phyloP scores from a whole-genome alignment of 2,329 filamentous ascomycete genomes.

The Penicillium sp. region DNA sequence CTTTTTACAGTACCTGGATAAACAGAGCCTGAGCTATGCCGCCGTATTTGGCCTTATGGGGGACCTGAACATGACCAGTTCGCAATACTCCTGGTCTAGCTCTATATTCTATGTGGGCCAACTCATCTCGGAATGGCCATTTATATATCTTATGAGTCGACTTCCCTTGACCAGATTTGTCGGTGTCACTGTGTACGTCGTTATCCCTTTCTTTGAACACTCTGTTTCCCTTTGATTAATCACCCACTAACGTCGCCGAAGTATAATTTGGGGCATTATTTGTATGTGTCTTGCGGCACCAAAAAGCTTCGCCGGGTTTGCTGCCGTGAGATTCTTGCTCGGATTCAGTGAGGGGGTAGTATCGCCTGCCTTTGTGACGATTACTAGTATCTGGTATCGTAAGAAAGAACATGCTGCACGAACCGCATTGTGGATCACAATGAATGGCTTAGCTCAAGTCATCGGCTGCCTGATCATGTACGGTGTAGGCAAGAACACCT shows the following conservation, averaged over 20 bases:
- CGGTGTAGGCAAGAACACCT: conserved; percentile 48
- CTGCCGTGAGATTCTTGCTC: conserved; percentile 44
- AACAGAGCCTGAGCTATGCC: conserved; percentile 52
- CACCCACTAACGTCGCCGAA: conserved; percentile 10
- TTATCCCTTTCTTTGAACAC: background rate
- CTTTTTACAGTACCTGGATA: conserved; percentile 46
- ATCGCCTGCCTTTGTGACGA: conserved; percentile 48
- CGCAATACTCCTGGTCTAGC: conserved; percentile 52
- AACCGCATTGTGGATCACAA: conserved; percentile 41
- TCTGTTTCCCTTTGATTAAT: background rate
- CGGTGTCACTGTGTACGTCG: conserved; percentile 46
- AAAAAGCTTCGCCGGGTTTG: conserved; percentile 41
- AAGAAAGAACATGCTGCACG: conserved; percentile 34
- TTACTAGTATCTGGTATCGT: conserved; percentile 46
- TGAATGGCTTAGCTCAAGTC: conserved; percentile 50
- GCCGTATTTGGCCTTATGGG: conserved; percentile 45
- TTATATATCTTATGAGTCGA: conserved; percentile 53
- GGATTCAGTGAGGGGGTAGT: conserved; percentile 49
- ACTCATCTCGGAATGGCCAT: conserved; percentile 51
- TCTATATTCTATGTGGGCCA: conserved; percentile 41
- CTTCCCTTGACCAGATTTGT: conserved; percentile 54
- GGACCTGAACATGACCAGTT: conserved; percentile 47
- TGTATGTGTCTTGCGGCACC: conserved; percentile 49
- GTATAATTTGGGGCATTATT: conserved; percentile 46
- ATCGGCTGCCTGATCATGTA: conserved; percentile 52